These are phyloP conservation scores for Ambrosia hybrid DNA, from an alignment of 140 eudicot genomes.

Conservation along the genomic window DNA sequence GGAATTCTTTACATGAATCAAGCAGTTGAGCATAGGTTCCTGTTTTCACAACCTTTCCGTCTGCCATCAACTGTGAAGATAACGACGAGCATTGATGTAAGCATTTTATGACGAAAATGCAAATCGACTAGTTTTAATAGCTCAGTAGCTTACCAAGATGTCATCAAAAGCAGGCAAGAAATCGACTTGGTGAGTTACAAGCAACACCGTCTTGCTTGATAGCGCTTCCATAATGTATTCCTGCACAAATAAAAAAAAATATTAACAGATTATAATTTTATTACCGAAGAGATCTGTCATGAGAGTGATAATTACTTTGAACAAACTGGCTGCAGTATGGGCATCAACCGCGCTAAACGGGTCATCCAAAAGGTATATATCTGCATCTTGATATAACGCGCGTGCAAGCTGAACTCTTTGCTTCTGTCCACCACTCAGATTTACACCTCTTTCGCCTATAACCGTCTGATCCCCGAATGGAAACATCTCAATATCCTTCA, in stretches of 20 bases:
- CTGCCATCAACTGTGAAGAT: constrained; percentile 50
- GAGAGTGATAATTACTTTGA: constrained; percentile 43
- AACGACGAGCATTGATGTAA: background rate
- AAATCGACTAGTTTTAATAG: constrained; percentile 1
- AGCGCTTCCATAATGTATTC: constrained; percentile 67
- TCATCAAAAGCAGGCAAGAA: constrained; percentile 64
- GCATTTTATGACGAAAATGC: background rate
- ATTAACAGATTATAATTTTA: background rate
- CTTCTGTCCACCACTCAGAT: constrained; percentile 83
- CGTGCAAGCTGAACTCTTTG: constrained; percentile 77
- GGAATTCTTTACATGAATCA: constrained; percentile 47
- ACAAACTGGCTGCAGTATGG: constrained; percentile 65
- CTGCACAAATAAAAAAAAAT: constrained; percentile 24
- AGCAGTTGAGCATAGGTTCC: constrained; percentile 51
- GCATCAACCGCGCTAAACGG: constrained; percentile 95
- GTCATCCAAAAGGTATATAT: constrained; percentile 73
- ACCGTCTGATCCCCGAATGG: constrained; percentile 63
- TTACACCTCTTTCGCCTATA: constrained; percentile 80
- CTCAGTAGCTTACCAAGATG: constrained; percentile 43
- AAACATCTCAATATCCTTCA: constrained; percentile 64
- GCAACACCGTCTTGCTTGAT: constrained; percentile 58
- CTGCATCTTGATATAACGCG: constrained; percentile 71
- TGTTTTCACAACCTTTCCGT: constrained; percentile 48
- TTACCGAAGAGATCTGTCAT: background rate
- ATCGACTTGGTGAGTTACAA: constrained; percentile 84